Evolutionary conservation across 2,329 filamentous ascomycete genomes (phyloP).

Genomic region (Diaporthe caulivora): DNA sequence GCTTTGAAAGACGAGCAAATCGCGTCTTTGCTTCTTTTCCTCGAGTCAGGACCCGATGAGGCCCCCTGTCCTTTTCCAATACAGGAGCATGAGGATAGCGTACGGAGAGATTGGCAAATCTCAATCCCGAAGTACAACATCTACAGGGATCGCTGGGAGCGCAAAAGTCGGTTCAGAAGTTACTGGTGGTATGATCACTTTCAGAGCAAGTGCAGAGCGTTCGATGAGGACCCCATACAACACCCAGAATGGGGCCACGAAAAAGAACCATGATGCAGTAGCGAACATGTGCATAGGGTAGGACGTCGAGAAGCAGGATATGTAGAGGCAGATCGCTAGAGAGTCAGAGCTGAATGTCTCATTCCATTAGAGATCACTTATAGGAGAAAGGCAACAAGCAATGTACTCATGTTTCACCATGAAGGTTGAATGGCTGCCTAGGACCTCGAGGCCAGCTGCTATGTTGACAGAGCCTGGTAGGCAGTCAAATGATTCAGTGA

Average conservation of each 20-base stretch:
- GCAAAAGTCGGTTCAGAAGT: background rate
- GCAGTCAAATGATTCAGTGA: too few relatives aligned
- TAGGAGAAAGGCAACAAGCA: too few relatives aligned
- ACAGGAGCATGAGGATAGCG: background rate
- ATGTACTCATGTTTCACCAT: too few relatives aligned
- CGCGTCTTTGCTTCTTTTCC: background rate
- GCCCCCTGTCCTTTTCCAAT: background rate
- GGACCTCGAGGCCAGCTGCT: too few relatives aligned
- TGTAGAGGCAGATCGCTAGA: too few relatives aligned
- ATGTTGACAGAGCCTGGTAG: too few relatives aligned
- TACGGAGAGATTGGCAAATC: background rate
- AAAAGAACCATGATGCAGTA: background rate
- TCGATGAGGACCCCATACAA: background rate
- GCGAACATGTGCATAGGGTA: too few relatives aligned
- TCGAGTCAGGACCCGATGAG: background rate
- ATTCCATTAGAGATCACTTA: too few relatives aligned
- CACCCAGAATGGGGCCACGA: background rate
- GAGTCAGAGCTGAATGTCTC: too few relatives aligned
- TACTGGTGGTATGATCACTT: background rate
- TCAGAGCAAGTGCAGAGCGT: too few relatives aligned
- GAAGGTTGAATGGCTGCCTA: too few relatives aligned
- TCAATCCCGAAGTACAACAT: constrained; percentile 10
- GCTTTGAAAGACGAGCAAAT: background rate
- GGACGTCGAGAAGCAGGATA: too few relatives aligned
- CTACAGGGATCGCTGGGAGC: constrained; percentile 19